These are phyloP conservation scores for Chytridiales sp. DNA, from an alignment of 371 early-diverging fungal genomes.

Conservation along the genomic window DNA sequence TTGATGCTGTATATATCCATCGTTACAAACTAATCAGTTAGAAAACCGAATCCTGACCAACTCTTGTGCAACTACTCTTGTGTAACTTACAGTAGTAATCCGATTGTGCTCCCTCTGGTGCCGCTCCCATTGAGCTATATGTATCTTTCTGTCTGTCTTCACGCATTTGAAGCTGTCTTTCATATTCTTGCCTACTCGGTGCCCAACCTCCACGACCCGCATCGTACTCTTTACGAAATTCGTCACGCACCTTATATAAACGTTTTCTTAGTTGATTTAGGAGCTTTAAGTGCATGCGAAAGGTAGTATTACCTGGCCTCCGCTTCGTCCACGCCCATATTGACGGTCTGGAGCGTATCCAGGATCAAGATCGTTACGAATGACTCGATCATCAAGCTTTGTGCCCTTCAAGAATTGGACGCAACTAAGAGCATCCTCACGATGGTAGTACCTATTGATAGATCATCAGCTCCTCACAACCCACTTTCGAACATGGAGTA, in stretches of 20 bases:
- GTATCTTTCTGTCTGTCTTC: conserved; percentile 33
- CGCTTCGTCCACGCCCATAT: conserved; percentile 93
- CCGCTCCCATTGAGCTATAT: conserved; percentile 25
- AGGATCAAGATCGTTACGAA: conserved; percentile 96
- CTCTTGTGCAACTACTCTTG: not conserved
- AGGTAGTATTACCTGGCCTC: conserved; percentile 76
- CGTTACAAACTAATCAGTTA: not conserved
- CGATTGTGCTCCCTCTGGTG: conserved; percentile 31
- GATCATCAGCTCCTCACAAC: not conserved
- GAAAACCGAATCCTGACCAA: not conserved
- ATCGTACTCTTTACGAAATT: conserved; percentile 92
- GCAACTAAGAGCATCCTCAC: conserved; percentile 82
- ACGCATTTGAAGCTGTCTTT: conserved; percentile 28
- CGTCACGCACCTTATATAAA: conserved; percentile 73
- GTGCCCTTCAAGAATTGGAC: conserved; percentile 93
- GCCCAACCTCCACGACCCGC: conserved; percentile 97
- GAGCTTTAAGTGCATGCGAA: not conserved
- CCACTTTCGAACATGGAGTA: not conserved
- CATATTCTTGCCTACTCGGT: not conserved
- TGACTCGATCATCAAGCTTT: conserved; percentile 91
- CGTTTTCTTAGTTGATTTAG: not conserved
- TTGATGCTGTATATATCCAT: not conserved
- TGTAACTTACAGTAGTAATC: conserved; percentile 27
- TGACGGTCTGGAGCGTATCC: conserved; percentile 96
- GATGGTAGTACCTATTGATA: conserved; percentile 76